Base-by-base conservation (phyloP, 1,284 basidiomycete species). In the Ganoderma lucidum region DNA sequence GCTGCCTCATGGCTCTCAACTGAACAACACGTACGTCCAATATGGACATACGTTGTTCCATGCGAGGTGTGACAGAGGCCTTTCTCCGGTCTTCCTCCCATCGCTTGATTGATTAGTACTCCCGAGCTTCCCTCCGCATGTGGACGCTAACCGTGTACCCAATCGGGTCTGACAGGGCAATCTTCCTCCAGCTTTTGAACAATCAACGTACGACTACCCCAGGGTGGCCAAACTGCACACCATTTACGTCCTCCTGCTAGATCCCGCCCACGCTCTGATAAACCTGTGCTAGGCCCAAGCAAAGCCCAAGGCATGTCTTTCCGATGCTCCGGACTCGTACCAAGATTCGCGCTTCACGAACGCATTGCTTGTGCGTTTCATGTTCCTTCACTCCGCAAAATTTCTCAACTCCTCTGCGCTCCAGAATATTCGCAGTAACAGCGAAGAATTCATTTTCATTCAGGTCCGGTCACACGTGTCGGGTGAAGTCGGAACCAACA, bases 91-190 rank as follows among this genome's bases (percentile, higher is more conserved):
- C 59, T 37, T 37, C 12, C 48, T 53, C 48, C 48, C 48, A 9
- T n/a, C 48, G 48, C 48, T 10, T 59, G 19, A 59, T 59, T 39
- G 35, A 23, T 17, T 61, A 71, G 65, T 71, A 39, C 72, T 62
- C 53, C 69, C 72, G 68, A 64, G 66, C 60, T 73, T 73, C 72
- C 45, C 66, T 68, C 64, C 63, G 67, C 68, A 58, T 69, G 64
- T 66, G 64, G 70, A 64, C 28, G 66, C 68, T 70, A 17, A 66
- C 66, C 12, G 23, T 45, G 42, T 51, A 59, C 72, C 70, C 72
- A 71, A 70, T 70, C 68, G 70, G 68, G 45, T 66, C 48, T 35
- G 55, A 51, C 51, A 62, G 45, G 42, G 62, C 58, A 53, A 71
- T 66, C 70, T 73, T 60, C 48, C 61, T 45, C 8, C 55, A 63